Evolutionary conservation across 202 grass and related monocot species (phyloP).

Genomic region (Musa balbisiana): DNA sequence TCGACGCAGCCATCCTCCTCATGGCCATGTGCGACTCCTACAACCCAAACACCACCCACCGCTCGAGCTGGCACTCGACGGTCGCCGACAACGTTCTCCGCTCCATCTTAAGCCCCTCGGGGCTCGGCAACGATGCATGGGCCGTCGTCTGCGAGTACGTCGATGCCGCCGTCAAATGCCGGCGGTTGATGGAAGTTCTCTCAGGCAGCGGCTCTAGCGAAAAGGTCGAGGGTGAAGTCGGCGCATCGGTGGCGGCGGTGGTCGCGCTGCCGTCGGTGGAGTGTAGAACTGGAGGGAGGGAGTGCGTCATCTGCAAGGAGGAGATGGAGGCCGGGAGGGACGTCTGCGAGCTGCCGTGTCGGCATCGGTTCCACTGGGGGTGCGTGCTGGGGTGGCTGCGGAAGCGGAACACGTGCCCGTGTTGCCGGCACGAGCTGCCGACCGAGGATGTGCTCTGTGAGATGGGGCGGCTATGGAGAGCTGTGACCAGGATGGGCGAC

Average conservation of each 20-base stretch:
- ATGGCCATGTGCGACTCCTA: conserved; percentile 88
- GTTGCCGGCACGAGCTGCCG: conserved; percentile 80
- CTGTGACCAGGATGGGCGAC: conserved; percentile 20
- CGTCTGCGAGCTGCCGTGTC: conserved; percentile 66
- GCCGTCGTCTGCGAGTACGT: conserved; percentile 43
- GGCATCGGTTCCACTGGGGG: conserved; percentile 73
- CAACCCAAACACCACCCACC: conserved; percentile 16
- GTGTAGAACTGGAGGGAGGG: conserved; percentile 23
- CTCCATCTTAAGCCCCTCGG: conserved; percentile 42
- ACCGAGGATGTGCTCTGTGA: conserved; percentile 48
- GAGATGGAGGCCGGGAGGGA: conserved; percentile 43
- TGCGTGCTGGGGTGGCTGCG: conserved; percentile 69
- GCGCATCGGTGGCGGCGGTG: conserved; percentile 20
- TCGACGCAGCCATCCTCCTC: conserved; percentile 77
- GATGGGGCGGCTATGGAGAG: conserved; percentile 69
- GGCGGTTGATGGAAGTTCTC: conserved; percentile 49
- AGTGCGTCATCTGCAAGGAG: conserved; percentile 84
- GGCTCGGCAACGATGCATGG: conserved; percentile 64
- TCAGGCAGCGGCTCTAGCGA: conserved; percentile 13
- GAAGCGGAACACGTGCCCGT: conserved; percentile 85
- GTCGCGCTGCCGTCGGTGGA: conserved; percentile 31
- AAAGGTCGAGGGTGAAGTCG: conserved; percentile 5
- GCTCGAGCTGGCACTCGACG: conserved; percentile 37
- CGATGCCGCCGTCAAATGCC: conserved; percentile 62
- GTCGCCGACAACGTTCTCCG: conserved; percentile 41